phyloP scores from a whole-genome alignment of 352 stramenopile species.

The Phytophthora brassicae region DNA sequence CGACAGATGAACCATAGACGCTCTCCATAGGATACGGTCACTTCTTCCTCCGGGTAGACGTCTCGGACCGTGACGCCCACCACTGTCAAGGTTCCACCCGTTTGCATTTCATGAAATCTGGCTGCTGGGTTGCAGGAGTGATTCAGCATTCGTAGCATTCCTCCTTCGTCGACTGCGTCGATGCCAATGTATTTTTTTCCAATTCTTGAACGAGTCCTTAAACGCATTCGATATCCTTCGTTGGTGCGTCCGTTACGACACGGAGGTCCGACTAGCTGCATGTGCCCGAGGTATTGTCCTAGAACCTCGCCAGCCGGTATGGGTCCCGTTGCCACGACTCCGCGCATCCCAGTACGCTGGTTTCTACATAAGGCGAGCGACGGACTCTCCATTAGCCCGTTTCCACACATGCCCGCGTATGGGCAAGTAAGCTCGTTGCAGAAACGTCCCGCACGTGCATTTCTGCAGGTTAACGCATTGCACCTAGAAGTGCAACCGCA shows the following conservation, averaged over 20 bases:
- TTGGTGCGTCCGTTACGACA: background rate
- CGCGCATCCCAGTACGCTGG: background rate
- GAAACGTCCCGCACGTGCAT: background rate
- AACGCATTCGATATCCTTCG: background rate
- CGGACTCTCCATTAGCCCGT: background rate
- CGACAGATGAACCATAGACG: no score
- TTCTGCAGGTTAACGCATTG: background rate
- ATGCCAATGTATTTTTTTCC: background rate
- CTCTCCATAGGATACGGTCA: background rate
- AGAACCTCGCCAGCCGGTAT: background rate
- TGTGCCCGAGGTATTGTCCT: background rate
- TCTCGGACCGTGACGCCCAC: background rate
- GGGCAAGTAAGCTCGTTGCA: background rate
- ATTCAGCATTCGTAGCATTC: background rate
- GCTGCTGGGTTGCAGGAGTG: background rate
- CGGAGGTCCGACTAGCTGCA: background rate
- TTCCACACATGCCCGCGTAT: background rate
- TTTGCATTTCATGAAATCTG: background rate
- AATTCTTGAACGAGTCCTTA: background rate
- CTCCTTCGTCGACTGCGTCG: background rate
- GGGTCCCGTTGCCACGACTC: background rate
- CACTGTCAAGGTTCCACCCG: background rate
- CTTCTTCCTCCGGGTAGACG: background rate
- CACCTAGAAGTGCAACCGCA: background rate
- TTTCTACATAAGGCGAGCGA: background rate